Evolutionary conservation across 331 rosid species (phyloP).

Genomic region (Acacia pycnantha): DNA sequence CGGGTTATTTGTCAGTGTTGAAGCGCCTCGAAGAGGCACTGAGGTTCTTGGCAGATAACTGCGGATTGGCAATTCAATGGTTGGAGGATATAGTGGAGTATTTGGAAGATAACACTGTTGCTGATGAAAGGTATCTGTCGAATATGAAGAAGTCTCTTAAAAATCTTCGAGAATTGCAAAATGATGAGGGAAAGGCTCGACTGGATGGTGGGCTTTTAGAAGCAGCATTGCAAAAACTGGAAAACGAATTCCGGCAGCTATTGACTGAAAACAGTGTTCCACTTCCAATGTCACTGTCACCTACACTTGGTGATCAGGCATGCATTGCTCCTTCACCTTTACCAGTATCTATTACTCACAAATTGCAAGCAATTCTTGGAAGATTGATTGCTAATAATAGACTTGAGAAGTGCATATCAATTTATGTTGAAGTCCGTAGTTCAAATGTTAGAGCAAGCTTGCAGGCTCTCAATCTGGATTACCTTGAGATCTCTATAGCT

Average conservation of each 20-base stretch:
- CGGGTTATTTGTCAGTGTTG: conserved; percentile 81
- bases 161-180: conserved; percentile 63
- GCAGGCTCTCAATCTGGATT: conserved; percentile 86
- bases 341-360: conserved; percentile 77
- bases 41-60: conserved; percentile 79
- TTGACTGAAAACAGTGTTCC: conserved; percentile 86
- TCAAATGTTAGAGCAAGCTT: conserved; percentile 89
- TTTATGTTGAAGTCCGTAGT: conserved; percentile 88
- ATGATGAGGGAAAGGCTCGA: conserved; percentile 44
- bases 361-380: conserved; percentile 82
- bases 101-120: conserved; percentile 78
- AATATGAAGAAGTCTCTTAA: conserved; percentile 75
- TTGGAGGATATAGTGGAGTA: conserved; percentile 98
- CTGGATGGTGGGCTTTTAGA: conserved; percentile 92
- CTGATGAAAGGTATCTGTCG: conserved; percentile 63
- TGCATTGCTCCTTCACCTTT: conserved; percentile 96
- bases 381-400: conserved; percentile 73
- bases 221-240: conserved; percentile 83
- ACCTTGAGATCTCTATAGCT: conserved; percentile 83
- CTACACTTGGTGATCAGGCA: conserved; percentile 60
- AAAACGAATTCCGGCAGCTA: conserved; percentile 76
- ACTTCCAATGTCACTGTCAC: conserved; percentile 58
- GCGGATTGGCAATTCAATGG: conserved; percentile 95
- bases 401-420: conserved; percentile 74
- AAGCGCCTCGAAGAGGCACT: conserved; percentile 96